Conservation (phyloP, 2,329 filamentous ascomycete genomes). For the Sporothrix brasiliensis region DNA sequence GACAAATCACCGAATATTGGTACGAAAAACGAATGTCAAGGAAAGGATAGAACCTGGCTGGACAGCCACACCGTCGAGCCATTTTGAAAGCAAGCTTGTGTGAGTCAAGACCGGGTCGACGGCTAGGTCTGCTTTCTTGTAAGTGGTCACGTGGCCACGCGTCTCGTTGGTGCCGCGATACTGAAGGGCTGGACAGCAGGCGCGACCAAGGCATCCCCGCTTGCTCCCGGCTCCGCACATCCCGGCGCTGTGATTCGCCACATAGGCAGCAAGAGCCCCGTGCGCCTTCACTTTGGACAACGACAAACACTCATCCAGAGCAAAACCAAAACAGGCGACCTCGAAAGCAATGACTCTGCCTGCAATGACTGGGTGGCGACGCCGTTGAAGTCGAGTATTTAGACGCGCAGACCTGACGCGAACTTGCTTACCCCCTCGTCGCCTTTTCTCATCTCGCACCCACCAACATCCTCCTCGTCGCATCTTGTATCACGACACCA, state of each 20-base stretch:
- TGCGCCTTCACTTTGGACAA: neutral
- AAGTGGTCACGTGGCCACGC: slow-evolving; percentile 13
- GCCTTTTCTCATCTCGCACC: neutral
- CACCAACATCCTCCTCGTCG: neutral
- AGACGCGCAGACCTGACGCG: neutral
- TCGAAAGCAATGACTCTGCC: slow-evolving; percentile 17
- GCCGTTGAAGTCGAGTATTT: slow-evolving; percentile 1
- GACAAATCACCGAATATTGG: no score
- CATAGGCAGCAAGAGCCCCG: slow-evolving; percentile 21
- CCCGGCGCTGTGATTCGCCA: slow-evolving; percentile 26
- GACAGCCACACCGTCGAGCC: no score
- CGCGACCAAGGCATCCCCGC: neutral
- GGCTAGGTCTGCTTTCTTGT: neutral
- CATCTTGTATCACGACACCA: neutral
- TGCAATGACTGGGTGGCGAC: neutral
- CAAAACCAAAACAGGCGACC: neutral
- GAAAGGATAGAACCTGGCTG: no score
- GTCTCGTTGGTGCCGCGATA: neutral
- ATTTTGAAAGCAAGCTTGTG: neutral
- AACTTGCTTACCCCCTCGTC: no score
- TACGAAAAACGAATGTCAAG: no score
- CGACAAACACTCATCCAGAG: neutral
- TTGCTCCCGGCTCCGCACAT: slow-evolving; percentile 1
- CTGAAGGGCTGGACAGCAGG: neutral
- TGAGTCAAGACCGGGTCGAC: neutral